Percentiles rank a stretch among this genome's conserved stretches.
Evolutionary conservation across 129 eudicot species (phyloP).

Genomic region (Arctium minus): DNA sequence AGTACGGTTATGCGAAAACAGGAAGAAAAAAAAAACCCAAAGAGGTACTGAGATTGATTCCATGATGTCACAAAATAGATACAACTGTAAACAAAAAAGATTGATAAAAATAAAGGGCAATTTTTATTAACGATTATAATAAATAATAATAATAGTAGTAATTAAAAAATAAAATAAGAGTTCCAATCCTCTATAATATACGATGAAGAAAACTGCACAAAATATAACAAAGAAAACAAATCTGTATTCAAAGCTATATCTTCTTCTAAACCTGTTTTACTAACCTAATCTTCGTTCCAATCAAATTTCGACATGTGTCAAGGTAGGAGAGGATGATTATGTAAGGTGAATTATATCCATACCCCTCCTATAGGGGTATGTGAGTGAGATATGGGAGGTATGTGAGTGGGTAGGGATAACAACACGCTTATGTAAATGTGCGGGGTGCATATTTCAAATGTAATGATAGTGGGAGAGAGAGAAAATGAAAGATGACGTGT

Average conservation of each 20-base stretch:
- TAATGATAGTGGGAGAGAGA: neutral
- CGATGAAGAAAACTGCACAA: conserved; percentile 20
- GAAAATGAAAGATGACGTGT: neutral
- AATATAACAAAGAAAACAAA: conserved; percentile 16
- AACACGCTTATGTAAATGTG: too few relatives aligned
- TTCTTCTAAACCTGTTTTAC: conserved; percentile 5
- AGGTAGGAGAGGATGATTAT: too few relatives aligned
- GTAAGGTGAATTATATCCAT: too few relatives aligned
- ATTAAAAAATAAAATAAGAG: neutral
- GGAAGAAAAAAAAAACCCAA: too few relatives aligned
- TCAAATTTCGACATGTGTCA: neutral
- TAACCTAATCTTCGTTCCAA: conserved; percentile 10
- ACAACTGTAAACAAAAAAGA: too few relatives aligned
- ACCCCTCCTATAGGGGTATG: too few relatives aligned
- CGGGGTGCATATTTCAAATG: neutral
- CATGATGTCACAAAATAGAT: too few relatives aligned
- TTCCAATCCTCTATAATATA: conserved; percentile 7
- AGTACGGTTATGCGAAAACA: too few relatives aligned
- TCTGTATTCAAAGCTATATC: conserved; percentile 10
- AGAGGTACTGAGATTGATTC: too few relatives aligned
- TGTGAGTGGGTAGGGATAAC: too few relatives aligned
- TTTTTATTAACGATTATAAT: neutral
- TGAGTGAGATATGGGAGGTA: too few relatives aligned
- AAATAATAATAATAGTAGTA: neutral
- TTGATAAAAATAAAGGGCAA: neutral